Evolutionary conservation across 352 stramenopile species (phyloP).

Genomic region (Achlya hypogyna): DNA sequence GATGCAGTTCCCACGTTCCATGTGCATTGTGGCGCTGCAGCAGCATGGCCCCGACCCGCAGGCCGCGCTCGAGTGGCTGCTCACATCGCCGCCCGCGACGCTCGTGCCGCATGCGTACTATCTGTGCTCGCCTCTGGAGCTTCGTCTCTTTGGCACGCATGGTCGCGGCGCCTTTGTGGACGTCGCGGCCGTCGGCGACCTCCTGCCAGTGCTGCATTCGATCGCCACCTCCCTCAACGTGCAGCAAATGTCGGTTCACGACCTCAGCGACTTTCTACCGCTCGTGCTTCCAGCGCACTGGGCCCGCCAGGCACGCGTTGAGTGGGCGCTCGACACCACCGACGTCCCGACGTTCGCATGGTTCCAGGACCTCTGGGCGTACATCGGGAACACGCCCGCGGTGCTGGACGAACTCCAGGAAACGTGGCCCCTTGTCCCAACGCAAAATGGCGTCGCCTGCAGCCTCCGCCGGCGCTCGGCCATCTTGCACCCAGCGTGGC

Average conservation of each 20-base stretch:
- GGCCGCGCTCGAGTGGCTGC: slow-evolving; percentile 51
- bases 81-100: slow-evolving; percentile 37
- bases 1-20: slow-evolving; percentile 53
- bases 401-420: slow-evolving; percentile 38
- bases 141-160: background rate
- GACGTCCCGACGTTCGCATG: slow-evolving; percentile 34
- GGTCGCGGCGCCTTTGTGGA: slow-evolving; percentile 27
- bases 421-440: slow-evolving; percentile 63
- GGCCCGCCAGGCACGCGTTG: slow-evolving; percentile 30
- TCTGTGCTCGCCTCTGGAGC: background rate
- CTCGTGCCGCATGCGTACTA: background rate
- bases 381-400: slow-evolving; percentile 35
- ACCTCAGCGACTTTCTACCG: slow-evolving; percentile 45
- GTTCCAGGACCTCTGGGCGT: slow-evolving; percentile 55
- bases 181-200: slow-evolving; percentile 27
- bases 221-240: slow-evolving; percentile 40
- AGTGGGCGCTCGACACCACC: slow-evolving; percentile 25
- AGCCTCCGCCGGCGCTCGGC: slow-evolving; percentile 33
- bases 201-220: slow-evolving; percentile 15
- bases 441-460: slow-evolving; percentile 32
- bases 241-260: slow-evolving; percentile 35
- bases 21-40: slow-evolving; percentile 34
- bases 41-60: slow-evolving; percentile 32
- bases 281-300: slow-evolving; percentile 38
- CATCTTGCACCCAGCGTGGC: slow-evolving; percentile 45